Evolutionary conservation across 2,329 filamentous ascomycete species (phyloP).

Genomic region (Pleurostoma richardsiae): DNA sequence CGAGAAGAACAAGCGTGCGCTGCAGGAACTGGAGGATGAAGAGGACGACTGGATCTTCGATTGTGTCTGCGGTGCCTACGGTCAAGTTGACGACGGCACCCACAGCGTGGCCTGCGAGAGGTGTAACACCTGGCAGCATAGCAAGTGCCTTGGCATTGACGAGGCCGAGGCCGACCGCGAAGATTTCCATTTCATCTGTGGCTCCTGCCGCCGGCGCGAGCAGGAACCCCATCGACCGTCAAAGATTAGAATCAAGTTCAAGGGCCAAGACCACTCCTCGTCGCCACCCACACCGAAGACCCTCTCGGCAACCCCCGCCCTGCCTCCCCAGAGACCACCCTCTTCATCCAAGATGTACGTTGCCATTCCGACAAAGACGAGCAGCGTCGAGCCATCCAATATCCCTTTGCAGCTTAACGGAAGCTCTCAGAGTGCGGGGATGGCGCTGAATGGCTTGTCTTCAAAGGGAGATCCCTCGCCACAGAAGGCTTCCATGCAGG

Average conservation of each 20-base stretch:
- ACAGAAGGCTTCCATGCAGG: constrained; percentile 5
- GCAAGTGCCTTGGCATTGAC: constrained; percentile 79
- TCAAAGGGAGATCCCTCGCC: constrained; percentile 8
- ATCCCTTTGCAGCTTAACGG: neutral
- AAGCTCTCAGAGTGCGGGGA: neutral
- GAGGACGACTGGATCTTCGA: constrained; percentile 94
- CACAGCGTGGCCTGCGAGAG: constrained; percentile 91
- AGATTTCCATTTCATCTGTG: constrained; percentile 84
- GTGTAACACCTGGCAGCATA: constrained; percentile 96
- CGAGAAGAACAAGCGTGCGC: constrained; percentile 70
- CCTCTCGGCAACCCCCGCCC: constrained; percentile 12
- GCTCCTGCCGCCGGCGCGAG: constrained; percentile 66
- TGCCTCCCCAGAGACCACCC: constrained; percentile 7
- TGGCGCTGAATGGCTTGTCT: constrained; percentile 3
- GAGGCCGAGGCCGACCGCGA: constrained; percentile 75
- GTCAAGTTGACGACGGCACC: constrained; percentile 88
- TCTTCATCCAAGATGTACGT: constrained; percentile 2
- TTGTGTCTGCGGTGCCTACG: constrained; percentile 85
- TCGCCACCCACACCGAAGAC: constrained; percentile 15
- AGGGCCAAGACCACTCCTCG: constrained; percentile 17
- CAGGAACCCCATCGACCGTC: constrained; percentile 47
- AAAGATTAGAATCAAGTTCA: constrained; percentile 50
- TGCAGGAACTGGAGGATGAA: constrained; percentile 62
- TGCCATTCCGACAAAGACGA: constrained; percentile 1
- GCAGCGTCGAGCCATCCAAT: neutral